These are phyloP conservation scores for Wickerhamomyces kurtzmanii DNA, from an alignment of 805 yeast genomes.

Conservation along the genomic window DNA sequence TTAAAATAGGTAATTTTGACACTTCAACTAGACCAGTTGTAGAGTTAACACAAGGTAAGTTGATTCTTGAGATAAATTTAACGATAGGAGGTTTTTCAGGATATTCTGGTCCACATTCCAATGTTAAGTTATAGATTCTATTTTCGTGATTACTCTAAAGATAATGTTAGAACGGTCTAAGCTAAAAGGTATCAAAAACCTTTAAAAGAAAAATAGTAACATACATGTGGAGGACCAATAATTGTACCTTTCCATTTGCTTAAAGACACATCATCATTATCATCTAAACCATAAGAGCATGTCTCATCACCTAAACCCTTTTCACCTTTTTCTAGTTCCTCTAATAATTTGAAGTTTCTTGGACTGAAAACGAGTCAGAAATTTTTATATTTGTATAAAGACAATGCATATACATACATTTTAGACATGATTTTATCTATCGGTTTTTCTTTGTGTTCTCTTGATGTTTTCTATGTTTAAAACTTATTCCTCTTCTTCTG, in stretches of 20 bases:
- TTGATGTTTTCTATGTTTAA: too few relatives aligned
- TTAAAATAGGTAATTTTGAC: conserved; percentile 53
- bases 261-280: conserved; percentile 87
- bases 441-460: too few relatives aligned
- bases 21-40: conserved; percentile 45
- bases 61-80: conserved; percentile 71
- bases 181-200: background rate
- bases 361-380: conserved; percentile 42
- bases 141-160: conserved; percentile 84
- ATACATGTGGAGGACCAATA: conserved; percentile 95
- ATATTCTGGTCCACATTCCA: conserved; percentile 75
- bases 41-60: conserved; percentile 82
- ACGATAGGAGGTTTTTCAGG: conserved; percentile 89
- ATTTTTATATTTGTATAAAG: too few relatives aligned
- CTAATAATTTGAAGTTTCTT: conserved; percentile 87
- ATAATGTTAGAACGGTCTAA: conserved; percentile 16
- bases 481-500: too few relatives aligned
- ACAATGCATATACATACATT: too few relatives aligned
- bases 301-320: conserved; percentile 96
- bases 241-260: conserved; percentile 97
- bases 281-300: conserved; percentile 89
- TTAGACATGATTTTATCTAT: too few relatives aligned
- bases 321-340: conserved; percentile 96
- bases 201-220: conserved; percentile 10
- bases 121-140: conserved; percentile 76